phyloP scores from a whole-genome alignment of 257 asterid species.

The Solanum medicagineum region DNA sequence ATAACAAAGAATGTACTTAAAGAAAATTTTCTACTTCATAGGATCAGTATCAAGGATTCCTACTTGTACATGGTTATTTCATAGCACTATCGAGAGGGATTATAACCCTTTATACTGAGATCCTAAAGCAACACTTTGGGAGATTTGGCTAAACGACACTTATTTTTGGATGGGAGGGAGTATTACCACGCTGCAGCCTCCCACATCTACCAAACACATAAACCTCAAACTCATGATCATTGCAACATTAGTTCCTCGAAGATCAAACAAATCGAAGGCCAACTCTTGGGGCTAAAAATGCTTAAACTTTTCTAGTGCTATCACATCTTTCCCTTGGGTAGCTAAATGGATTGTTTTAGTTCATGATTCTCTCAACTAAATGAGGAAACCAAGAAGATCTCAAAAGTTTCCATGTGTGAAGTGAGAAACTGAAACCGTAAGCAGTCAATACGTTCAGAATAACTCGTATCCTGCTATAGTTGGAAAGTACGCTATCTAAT shows the following conservation, averaged over 20 bases:
- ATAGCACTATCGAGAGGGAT: not conserved
- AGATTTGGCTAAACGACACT: not conserved
- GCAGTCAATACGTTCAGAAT: not conserved
- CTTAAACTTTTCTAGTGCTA: not conserved
- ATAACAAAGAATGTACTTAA: not conserved
- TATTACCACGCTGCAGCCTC: not conserved
- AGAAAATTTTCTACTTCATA: slow-evolving; percentile 1
- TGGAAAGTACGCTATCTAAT: not conserved
- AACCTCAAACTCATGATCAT: not conserved
- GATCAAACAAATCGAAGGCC: not conserved
- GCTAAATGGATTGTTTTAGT: not conserved
- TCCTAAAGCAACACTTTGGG: not conserved
- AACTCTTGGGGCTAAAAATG: not conserved
- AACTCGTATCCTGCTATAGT: not conserved
- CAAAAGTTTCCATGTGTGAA: not conserved
- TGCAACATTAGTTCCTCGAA: not conserved
- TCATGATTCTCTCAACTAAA: not conserved
- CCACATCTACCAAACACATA: not conserved
- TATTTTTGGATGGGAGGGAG: not conserved
- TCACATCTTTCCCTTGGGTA: not conserved
- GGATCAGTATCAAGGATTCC: not conserved
- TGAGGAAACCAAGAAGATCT: not conserved
- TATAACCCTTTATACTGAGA: not conserved
- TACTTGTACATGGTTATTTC: not conserved
- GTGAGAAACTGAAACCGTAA: not conserved